Evolutionary conservation across 2,329 filamentous ascomycete genomes (phyloP).

Genomic region (Nemania abortiva): DNA sequence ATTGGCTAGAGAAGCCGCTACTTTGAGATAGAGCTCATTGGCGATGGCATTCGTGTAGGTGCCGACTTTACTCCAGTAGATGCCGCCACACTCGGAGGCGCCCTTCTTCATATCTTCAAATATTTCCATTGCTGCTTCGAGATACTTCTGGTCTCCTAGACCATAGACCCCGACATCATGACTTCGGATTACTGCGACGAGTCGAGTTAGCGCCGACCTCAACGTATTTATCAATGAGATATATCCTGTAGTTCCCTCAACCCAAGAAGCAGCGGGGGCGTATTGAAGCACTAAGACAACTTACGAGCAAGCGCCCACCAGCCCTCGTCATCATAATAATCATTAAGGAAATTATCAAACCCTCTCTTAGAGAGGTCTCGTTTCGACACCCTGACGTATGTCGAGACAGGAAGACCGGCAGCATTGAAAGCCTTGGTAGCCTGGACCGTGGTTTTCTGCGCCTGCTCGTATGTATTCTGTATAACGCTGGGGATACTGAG

Average conservation of each 20-base stretch:
- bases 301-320: constrained; percentile 69
- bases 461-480: constrained; percentile 50
- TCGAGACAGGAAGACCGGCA: constrained; percentile 46
- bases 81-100: constrained; percentile 63
- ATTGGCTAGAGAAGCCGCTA: constrained; percentile 66
- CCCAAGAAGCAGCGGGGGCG: not conserved
- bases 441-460: constrained; percentile 48
- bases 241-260: not conserved
- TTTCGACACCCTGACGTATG: constrained; percentile 46
- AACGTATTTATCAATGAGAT: not conserved
- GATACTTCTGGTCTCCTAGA: constrained; percentile 60
- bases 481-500: constrained; percentile 48
- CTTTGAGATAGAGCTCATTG: constrained; percentile 68
- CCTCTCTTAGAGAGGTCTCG: constrained; percentile 49
- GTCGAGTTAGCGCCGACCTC: constrained; percentile 10
- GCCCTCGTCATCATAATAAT: constrained; percentile 71
- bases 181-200: constrained; percentile 58
- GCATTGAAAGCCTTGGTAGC: constrained; percentile 45
- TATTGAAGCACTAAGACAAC: not conserved
- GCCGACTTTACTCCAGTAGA: constrained; percentile 68
- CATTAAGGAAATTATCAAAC: constrained; percentile 63
- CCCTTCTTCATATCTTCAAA: constrained; percentile 67
- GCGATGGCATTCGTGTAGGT: constrained; percentile 64
- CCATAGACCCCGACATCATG: constrained; percentile 59
- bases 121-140: constrained; percentile 63